Evolutionary conservation across 345 rosid genomes (phyloP).

Genomic region (Syzygium grande): DNA sequence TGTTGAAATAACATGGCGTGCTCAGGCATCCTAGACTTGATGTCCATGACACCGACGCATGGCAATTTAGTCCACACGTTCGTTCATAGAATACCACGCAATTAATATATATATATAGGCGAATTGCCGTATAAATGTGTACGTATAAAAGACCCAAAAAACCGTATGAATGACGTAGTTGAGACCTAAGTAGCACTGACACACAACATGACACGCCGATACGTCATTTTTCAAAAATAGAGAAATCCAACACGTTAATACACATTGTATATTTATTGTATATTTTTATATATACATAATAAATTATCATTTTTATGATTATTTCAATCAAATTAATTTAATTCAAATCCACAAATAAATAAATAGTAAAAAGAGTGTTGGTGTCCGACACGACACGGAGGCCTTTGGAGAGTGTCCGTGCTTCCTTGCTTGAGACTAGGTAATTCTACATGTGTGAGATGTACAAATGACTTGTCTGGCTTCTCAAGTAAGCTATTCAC

Average conservation of each 20-base stretch:
- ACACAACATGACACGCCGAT: no score
- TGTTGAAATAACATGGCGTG: neutral
- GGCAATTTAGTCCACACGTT: neutral
- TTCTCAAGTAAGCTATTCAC: neutral
- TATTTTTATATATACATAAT: no score
- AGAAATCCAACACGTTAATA: no score
- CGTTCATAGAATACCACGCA: neutral
- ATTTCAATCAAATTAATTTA: no score
- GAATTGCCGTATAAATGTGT: neutral
- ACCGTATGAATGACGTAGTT: neutral
- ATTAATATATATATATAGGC: neutral
- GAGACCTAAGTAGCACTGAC: neutral
- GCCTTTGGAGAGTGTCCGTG: no score
- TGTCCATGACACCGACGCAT: neutral
- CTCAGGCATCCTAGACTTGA: neutral
- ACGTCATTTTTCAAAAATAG: no score
- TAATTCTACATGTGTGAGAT: neutral
- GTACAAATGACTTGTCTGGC: neutral
- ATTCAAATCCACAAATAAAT: no score
- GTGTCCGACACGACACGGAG: no score
- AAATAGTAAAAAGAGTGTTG: no score
- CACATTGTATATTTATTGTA: no score
- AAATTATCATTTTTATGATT: no score
- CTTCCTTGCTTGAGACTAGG: neutral
- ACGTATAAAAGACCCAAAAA: neutral